phyloP scores from a whole-genome alignment of 257 asterid genomes.

The Mentha longifolia region DNA sequence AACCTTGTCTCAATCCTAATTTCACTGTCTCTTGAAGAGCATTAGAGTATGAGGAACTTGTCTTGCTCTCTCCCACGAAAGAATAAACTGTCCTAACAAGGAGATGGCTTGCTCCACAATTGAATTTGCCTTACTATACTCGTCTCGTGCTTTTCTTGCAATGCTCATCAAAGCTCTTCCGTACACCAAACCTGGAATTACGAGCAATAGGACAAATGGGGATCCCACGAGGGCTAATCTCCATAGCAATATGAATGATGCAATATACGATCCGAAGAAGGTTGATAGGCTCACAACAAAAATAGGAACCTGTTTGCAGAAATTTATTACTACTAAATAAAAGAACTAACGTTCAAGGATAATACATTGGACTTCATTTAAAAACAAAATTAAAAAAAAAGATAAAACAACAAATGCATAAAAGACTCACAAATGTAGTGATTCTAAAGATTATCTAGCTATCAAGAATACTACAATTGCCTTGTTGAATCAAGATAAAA shows the following conservation, averaged over 20 bases:
- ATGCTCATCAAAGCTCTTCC: conserved; percentile 77
- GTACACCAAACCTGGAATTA: conserved; percentile 87
- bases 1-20: no score
- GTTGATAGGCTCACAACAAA: conserved; percentile 75
- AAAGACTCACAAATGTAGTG: no score
- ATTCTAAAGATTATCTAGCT: no score
- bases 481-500: no score
- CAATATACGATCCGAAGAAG: conserved; percentile 64
- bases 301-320: conserved; percentile 59
- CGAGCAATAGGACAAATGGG: conserved; percentile 64
- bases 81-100: conserved; percentile 80
- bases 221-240: conserved; percentile 72
- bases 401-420: no score
- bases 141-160: conserved; percentile 64
- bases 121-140: conserved; percentile 64
- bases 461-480: no score
- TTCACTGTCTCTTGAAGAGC: no score
- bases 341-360: no score
- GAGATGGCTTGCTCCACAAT: conserved; percentile 85
- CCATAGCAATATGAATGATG: conserved; percentile 75
- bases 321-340: background rate
- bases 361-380: no score
- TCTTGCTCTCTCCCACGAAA: no score
- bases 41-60: no score
- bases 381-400: no score